phyloP scores from a whole-genome alignment of 2,329 filamentous ascomycete genomes.

The Clonostachys rhizophaga region DNA sequence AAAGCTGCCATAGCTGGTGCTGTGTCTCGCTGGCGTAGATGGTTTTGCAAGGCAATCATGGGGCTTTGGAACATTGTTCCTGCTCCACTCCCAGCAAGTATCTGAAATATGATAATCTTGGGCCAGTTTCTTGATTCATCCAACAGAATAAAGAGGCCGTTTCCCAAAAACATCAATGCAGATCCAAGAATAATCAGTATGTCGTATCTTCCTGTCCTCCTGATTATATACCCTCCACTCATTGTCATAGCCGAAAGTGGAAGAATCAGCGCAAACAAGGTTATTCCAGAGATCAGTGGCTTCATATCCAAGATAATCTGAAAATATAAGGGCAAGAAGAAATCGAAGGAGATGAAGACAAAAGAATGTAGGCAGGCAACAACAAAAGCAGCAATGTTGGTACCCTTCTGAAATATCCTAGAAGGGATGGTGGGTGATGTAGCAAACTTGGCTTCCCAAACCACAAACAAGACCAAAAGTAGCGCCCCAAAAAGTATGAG shows the following conservation, averaged over 20 bases:
- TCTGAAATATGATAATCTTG: no score
- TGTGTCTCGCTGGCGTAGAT: no score
- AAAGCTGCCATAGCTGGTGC: no score
- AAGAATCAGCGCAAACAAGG: constrained; percentile 46
- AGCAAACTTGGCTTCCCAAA: constrained; percentile 49
- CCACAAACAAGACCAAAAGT: constrained; percentile 35
- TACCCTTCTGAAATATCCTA: constrained; percentile 39
- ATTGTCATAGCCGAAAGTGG: constrained; percentile 6
- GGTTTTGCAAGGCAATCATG: no score
- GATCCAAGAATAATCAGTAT: no score
- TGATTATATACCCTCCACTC: no score
- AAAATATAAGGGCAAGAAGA: constrained; percentile 58
- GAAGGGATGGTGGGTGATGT: constrained; percentile 54
- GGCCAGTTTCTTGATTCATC: no score
- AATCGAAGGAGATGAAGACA: constrained; percentile 51
- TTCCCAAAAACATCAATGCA: no score
- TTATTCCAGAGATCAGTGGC: constrained; percentile 41
- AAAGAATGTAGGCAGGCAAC: constrained; percentile 24
- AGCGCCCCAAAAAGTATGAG: constrained; percentile 44
- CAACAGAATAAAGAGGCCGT: no score
- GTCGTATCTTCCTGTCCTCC: no score
- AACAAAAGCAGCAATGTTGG: constrained; percentile 43
- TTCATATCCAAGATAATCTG: constrained; percentile 49
- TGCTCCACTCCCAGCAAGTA: no score
- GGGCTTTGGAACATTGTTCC: no score